Base-by-base conservation (phyloP, 1,284 basidiomycete species). In the Calocybe gambosa region DNA sequence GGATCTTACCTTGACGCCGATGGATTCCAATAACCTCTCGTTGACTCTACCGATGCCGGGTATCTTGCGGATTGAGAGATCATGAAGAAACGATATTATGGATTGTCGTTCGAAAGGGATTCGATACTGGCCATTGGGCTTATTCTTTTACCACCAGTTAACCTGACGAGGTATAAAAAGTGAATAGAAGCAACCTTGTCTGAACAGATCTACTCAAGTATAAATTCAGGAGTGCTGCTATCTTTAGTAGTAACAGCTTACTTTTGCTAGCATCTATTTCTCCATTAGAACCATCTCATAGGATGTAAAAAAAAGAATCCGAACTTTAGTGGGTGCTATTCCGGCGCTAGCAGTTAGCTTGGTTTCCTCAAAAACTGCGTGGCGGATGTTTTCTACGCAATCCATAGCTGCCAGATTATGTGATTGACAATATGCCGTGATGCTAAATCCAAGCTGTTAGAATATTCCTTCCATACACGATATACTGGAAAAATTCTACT, bases 321-420 rank as follows among this genome's bases (percentile, higher is more conserved):
- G 9, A 59, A 83, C 88, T 73, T 82, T 88, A 60, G 89, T 95
- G 0, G 92, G 86, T 0, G 92, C 92, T 47, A 94, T 93, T 16
- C 91, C 96, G 21, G 93, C 93, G 54, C 91, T 94, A 44, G 93
- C 92, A 3, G 95, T 98, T 43, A 99, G 66, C 39, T 80, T 77
- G 0, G 92, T 95, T 63, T 87, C 84, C 16, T 71, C 70, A 50
- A 82, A 74, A 1, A 95, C 86, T 36, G 72, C 70, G 10, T 71
- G 71, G 10, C 93, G 78, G 67, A 97, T 85, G 51, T 87, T 72
- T 39, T 77, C 66, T 2, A 96, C 89, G 52, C 91, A 92, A 25
- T 84, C 80, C 16, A 81, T 80, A 0, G 85, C 77, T 0, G 74
- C 73, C 46, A 93, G 60, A 8, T 70, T 61, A 60, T 92, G 78